Base-by-base conservation (phyloP, 306 rosid species). In the Cicer cuneatum region DNA sequence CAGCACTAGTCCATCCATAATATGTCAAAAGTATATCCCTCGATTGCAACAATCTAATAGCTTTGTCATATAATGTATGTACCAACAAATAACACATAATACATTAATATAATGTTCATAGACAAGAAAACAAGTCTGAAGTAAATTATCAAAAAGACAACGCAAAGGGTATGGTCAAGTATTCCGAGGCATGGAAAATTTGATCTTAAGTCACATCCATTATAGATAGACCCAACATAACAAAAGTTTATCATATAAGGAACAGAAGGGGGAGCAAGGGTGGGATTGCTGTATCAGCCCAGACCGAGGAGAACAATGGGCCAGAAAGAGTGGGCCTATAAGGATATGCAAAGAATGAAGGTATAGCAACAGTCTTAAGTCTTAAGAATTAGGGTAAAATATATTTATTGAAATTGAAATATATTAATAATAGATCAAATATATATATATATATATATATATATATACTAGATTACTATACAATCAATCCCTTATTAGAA, bases 1-100 rank as follows among this genome's bases (percentile, higher is more conserved):
- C 13, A 58, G 45, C 73, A 79, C 7, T 42, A 45, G 33, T 45
- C 62, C 18, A 73, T 80, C 63, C 57, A 65, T 72, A 59, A 61
- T 29, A 62, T 1, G 35, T 61, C 69, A 13, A 10, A 65, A 0
- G 2, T 54, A 21, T 29, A 57, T 29, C 61, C 78, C 56, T 66
- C 40, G 5, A 74, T 46, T 58, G 49, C 60, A 83, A 78, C 71
- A 13, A 75, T 45, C 47, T 41, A 66, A 66, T 71, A 71, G 52
- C 45, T 71, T 60, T 73, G 14, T 10, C 65, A 58, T 19, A 65
- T 19, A 41, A 75, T 69, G 41, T 40, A 75, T 69, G 48, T 40
- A 75, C 57, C 49, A 69, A 61, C 58, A 45, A 83, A 69, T 12
- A 59, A 69, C 65, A 71, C 58, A 71, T 9, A 8, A 59, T 33